Evolutionary conservation across 1,284 basidiomycete species (phyloP), one percentile per base, ranked within the genome.

Genomic region (Austroboletus novae-zelandiae): DNA sequence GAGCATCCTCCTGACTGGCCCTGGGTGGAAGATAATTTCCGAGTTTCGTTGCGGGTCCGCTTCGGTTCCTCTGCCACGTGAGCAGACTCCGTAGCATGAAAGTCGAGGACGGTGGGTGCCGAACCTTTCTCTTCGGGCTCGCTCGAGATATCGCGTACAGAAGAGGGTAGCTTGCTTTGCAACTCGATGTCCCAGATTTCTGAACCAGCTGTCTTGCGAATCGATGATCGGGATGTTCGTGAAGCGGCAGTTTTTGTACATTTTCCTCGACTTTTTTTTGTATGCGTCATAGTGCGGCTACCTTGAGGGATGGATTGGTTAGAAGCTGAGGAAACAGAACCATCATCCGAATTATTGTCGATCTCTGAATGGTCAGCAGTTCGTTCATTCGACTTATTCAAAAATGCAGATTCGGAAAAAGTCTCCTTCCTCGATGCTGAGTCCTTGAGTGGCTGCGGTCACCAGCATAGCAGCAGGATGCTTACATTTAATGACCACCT

Each of bases 151-250:
- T 48, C 43, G 42, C 42, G 15, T 42, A 36, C 47, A 52, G 58
- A 56, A 53, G 57, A 59, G 58, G 61, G 57, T 43, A 59, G 57
- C 48, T 61, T 53, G 49, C 62, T 67, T 17, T 77, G 73, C 13
- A 67, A 58, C 65, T 88, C 86, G 37, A 88, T 86, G 57, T 83
- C 82, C 87, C 86, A 89, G 20, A 80, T 58, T 20, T 79, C 71
- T 14, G 86, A 89, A 50, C 66, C 69, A 9, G 63, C 59, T 18
- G 13, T 20, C 5, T 35, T 39, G 20, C 31, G 20, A 20, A 30
- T 31, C 39, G 43, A 5, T 27, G 32, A 23, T 41, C 36, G 45
- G 40, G 45, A 17, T 36, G 25, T n/a, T 13, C 44, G 47, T 15
- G 37, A 15, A 23, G 18, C 29, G 1, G 46, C n/a, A 14, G 29